Evolutionary conservation across 2,329 filamentous ascomycete species (phyloP), one percentile per base, ranked within the genome.

Genomic region (Neospermospora avenae): DNA sequence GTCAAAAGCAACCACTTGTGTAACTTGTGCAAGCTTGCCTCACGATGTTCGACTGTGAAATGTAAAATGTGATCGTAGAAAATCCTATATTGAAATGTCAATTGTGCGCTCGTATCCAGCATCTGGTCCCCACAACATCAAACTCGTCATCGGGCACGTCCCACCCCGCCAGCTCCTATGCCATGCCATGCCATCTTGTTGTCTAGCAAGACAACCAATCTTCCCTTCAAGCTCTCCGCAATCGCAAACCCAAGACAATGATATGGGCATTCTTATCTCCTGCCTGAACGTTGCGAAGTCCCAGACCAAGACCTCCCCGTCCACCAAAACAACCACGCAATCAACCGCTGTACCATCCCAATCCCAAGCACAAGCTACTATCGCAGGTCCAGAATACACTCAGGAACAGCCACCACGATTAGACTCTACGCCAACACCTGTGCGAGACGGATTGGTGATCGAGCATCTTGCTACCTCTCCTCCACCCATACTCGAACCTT

Each of bases 401-500:
- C 57, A 37, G 8, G 13, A 54, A 25, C 54, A 52, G 61, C 61
- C 59, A 16, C 39, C 39, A 66, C 59, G 59, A 65, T 63, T 65
- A 56, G 13, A 48, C 22, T 46, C 58, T 42, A 28, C 49, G 53
- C 46, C 39, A 20, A 55, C 49, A 20, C 25, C n/a, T 2, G 59
- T 57, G 55, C 49, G 59, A 63, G 52, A 58, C 46, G 66, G 60
- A 11, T 42, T 65, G 25, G 31, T 18, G 25, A 59, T 63, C 62
- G 63, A 68, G 59, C 63, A 65, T 57, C 56, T 65, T 39, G 53
- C 64, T 57, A 35, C 64, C 45, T 54, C 57, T 4, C 28, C 60
- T 22, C 60, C 58, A 22, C 64, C 64, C 20, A 25, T 62, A 42
- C 58, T 52, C 39, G 31, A 34, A 16, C 31, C 25, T 22, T 41